Evolutionary conservation across 768 basidiomycete species (phyloP).

Genomic region (Mycena haematopus): DNA sequence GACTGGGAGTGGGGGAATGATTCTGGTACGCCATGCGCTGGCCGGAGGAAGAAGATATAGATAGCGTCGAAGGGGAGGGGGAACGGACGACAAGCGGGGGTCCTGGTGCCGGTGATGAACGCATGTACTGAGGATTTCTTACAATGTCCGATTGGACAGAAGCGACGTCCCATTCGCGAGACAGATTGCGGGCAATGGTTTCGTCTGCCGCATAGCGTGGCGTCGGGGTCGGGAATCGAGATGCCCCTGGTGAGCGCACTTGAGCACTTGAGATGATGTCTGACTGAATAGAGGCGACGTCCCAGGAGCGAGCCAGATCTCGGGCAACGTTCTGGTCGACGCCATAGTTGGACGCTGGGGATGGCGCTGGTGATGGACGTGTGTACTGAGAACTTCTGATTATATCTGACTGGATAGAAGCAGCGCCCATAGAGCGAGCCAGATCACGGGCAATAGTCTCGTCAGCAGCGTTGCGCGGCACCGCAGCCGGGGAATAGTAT

Average conservation of each 20-base stretch:
- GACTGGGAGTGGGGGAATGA: slow-evolving; percentile 6
- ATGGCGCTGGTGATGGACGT: background rate
- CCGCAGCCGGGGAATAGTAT: slow-evolving; percentile 1
- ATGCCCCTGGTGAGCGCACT: too few relatives aligned
- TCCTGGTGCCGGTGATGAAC: too few relatives aligned
- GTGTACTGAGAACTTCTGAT: slow-evolving; percentile 8
- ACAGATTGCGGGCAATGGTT: slow-evolving; percentile 22
- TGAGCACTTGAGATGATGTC: too few relatives aligned
- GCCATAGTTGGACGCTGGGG: too few relatives aligned
- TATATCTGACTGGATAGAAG: slow-evolving; percentile 11
- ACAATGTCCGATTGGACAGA: slow-evolving; percentile 16
- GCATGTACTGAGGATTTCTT: slow-evolving; percentile 4
- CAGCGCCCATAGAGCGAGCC: slow-evolving; percentile 10
- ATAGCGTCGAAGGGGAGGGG: background rate
- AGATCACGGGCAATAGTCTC: slow-evolving; percentile 24
- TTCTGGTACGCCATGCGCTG: slow-evolving; percentile 2
- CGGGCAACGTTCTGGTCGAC: too few relatives aligned
- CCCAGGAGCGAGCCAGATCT: too few relatives aligned
- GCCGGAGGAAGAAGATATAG: background rate
- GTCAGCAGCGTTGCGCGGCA: slow-evolving; percentile 27
- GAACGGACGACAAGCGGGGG: slow-evolving; percentile 23
- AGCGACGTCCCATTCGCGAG: slow-evolving; percentile 5
- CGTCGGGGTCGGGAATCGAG: slow-evolving; percentile 13
- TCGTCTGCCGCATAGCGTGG: slow-evolving; percentile 30
- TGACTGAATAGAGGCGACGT: too few relatives aligned